Percentiles rank a stretch among this genome's conserved stretches.
phyloP scores from a whole-genome alignment of 2,329 filamentous ascomycete genomes.

The Penicillium thymicola region DNA sequence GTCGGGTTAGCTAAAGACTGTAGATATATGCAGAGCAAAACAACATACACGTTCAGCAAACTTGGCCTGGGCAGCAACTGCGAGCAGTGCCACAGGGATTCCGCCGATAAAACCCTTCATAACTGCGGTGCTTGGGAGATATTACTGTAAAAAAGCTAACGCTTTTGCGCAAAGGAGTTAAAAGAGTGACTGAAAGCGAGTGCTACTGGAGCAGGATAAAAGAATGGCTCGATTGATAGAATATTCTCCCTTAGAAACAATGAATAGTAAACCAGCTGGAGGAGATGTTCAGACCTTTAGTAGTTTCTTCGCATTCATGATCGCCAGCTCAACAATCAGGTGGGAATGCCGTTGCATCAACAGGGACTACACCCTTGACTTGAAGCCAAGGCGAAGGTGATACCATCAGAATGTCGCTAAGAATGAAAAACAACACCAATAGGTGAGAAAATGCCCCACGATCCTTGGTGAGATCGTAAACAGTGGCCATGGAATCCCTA shows the following conservation, averaged over 20 bases:
- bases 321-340: conserved; percentile 4
- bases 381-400: not conserved
- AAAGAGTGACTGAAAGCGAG: conserved; percentile 20
- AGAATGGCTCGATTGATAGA: conserved; percentile 18
- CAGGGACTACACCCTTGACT: not conserved
- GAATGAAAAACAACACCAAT: conserved; percentile 17
- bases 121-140: conserved; percentile 9
- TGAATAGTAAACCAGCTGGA: not conserved
- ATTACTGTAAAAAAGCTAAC: conserved; percentile 10
- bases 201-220: conserved; percentile 15
- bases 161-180: conserved; percentile 3
- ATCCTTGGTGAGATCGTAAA: conserved; percentile 10
- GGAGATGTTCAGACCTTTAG: conserved; percentile 21
- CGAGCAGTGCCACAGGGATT: conserved; percentile 37
- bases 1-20: not conserved
- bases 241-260: conserved; percentile 5
- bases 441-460: not conserved
- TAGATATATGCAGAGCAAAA: not conserved
- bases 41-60: conserved; percentile 19
- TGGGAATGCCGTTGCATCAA: conserved; percentile 17
- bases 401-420: conserved; percentile 19
- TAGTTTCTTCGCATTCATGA: conserved; percentile 19
- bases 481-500: conserved; percentile 4
- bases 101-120: conserved; percentile 39
- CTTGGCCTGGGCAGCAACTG: conserved; percentile 30